These are phyloP conservation scores for Eleusine indica DNA, from an alignment of 176 grass and related monocot species.

Conservation along the genomic window DNA sequence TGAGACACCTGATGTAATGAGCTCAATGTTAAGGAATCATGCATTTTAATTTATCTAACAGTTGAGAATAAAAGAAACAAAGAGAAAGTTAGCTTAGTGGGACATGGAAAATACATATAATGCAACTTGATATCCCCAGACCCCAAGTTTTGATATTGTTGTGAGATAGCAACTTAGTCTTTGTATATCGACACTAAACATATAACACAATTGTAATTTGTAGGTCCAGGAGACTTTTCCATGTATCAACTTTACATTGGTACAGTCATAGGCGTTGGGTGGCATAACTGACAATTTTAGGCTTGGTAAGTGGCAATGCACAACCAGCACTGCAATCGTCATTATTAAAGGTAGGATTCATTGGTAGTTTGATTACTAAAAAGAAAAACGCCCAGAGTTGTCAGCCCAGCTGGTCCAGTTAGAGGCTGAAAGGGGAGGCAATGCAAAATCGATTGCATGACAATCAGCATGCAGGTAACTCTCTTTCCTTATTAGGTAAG, in stretches of 20 bases:
- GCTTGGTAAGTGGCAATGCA: background rate
- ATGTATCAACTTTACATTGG: background rate
- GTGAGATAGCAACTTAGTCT: background rate
- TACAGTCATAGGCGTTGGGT: background rate
- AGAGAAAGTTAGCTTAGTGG: slow-evolving; percentile 9
- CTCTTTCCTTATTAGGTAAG: background rate
- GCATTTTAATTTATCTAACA: slow-evolving; percentile 8
- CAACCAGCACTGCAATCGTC: background rate
- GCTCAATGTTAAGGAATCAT: slow-evolving; percentile 36
- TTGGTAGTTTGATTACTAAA: background rate
- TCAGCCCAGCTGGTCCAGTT: background rate
- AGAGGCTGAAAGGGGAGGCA: background rate
- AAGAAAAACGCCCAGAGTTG: background rate
- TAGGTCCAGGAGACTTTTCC: background rate
- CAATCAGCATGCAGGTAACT: background rate
- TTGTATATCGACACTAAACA: slow-evolving; percentile 5
- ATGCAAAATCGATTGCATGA: background rate
- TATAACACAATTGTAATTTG: background rate
- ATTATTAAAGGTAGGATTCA: background rate
- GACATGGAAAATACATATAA: slow-evolving; percentile 17
- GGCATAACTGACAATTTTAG: background rate
- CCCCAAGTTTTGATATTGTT: background rate
- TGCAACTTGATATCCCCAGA: slow-evolving; percentile 8
- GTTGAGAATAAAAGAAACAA: background rate
- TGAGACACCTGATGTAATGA: slow-evolving; percentile 19